Conservation (phyloP, 805 yeast genomes). For the Candida xyloterini region DNA sequence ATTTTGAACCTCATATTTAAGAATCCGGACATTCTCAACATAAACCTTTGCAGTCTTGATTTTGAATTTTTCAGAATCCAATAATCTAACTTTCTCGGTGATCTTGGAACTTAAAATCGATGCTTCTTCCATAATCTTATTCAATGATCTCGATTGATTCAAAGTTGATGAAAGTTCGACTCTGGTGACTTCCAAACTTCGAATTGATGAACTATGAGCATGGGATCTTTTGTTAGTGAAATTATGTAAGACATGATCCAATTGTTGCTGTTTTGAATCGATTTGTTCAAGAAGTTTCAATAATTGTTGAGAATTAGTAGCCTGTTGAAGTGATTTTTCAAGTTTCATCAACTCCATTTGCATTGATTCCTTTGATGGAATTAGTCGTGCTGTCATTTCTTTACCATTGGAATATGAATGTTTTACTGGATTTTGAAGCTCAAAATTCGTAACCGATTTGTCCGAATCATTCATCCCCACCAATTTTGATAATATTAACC, state of each 20-base stretch:
- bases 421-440: not conserved
- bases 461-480: too few relatives aligned
- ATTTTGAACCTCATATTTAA: conserved; percentile 63
- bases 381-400: conserved; percentile 3
- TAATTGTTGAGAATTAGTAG: conserved; percentile 25
- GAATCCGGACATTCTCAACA: conserved; percentile 60
- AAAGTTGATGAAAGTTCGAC: conserved; percentile 64
- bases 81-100: conserved; percentile 62
- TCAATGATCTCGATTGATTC: conserved; percentile 52
- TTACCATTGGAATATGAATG: not conserved
- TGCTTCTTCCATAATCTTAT: conserved; percentile 54
- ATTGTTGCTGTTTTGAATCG: conserved; percentile 23
- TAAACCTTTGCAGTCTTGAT: conserved; percentile 61
- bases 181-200: conserved; percentile 55
- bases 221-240: conserved; percentile 33
- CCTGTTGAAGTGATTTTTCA: conserved; percentile 24
- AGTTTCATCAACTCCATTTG: conserved; percentile 20
- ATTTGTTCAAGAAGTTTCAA: conserved; percentile 22
- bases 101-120: conserved; percentile 63
- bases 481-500: too few relatives aligned
- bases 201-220: conserved; percentile 35
- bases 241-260: conserved; percentile 24
- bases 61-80: conserved; percentile 67
- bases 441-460: not conserved
- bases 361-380: conserved; percentile 23